Base-by-base conservation (phyloP, 257 asterid species). In the Fraxinus anomala region DNA sequence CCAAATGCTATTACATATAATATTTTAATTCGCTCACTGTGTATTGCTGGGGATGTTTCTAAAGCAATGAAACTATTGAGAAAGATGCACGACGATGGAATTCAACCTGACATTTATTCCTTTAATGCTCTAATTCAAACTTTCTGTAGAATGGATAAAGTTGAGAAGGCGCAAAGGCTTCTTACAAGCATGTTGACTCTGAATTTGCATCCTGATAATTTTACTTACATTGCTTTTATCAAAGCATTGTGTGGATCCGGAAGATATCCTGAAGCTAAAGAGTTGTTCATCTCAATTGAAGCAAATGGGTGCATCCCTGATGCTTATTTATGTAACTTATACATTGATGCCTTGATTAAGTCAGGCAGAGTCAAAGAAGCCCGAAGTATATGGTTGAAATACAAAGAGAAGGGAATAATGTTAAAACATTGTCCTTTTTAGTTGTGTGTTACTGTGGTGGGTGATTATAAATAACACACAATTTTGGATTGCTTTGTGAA, bases 71-170 rank as follows among this genome's bases (percentile, higher is more conserved):
- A 76, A 73, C 79, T 95, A 11, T 85, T 95, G 80, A 90, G 89
- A 80, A 86, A 92, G 85, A 95, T 95, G 98, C 88, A 83, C 73
- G 77, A 34, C 76, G 91, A 83, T 84, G 97, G 97, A 49, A 83
- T 89, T 40, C 75, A 33, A 33, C 96, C 96, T 10, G 97, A 93
- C 83, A 80, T 88, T 77, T 88, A 86, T 80, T 90, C 96, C n/a
- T 91, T 91, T 72, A 95, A 95, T 86, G 91, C 96, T 81, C 77
- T 93, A 23, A 89, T 92, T 33, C 92, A 86, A 78, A 86, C 85
- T 70, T 90, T 85, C 66, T 95, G 96, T 77, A 83, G 84, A 81
- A 80, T 40, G 76, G 86, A 86, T 83, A 83, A 88, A 87, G 84
- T 91, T 74, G 93, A 87, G 74, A 85, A 82, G 88, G 99, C 98